Percentiles rank a stretch among this genome's conserved stretches.
Conservation (phyloP, 495 filamentous ascomycete species). For the Penicillium canariense region DNA sequence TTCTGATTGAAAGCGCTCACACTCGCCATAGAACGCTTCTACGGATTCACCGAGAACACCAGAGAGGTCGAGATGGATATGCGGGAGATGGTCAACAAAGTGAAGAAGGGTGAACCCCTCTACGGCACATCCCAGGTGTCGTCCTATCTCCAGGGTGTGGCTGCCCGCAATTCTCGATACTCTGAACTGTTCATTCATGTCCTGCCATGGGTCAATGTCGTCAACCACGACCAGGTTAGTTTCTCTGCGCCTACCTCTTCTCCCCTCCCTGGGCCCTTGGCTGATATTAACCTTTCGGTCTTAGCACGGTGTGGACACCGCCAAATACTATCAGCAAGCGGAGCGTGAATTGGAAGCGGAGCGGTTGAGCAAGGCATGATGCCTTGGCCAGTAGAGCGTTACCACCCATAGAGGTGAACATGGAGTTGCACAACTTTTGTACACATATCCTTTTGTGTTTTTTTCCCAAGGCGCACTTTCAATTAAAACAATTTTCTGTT, state of each 20-base stretch:
- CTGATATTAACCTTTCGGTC: slow-evolving; percentile 13
- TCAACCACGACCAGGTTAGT: slow-evolving; percentile 82
- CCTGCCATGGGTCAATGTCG: slow-evolving; percentile 95
- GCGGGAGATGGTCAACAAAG: slow-evolving; percentile 93
- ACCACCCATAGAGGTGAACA: not conserved
- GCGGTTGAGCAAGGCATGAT: slow-evolving; percentile 37
- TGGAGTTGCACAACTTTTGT: slow-evolving; percentile 27
- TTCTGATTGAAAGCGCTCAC: slow-evolving; percentile 16
- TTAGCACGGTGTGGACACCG: slow-evolving; percentile 93
- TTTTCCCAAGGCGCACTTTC: slow-evolving; percentile 26
- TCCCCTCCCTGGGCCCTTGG: not conserved
- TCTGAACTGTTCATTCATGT: slow-evolving; percentile 76
- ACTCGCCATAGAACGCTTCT: slow-evolving; percentile 65
- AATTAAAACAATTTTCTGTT: slow-evolving; percentile 24
- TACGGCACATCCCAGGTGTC: slow-evolving; percentile 78
- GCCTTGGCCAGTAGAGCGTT: not conserved
- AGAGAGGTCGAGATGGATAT: slow-evolving; percentile 95
- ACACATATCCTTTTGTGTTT: slow-evolving; percentile 30
- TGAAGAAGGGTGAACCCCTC: slow-evolving; percentile 86
- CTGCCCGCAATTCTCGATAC: slow-evolving; percentile 89
- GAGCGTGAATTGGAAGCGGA: slow-evolving; percentile 90
- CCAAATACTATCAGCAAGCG: slow-evolving; percentile 97
- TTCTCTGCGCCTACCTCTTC: not conserved
- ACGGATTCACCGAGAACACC: slow-evolving; percentile 87
- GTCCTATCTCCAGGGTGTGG: slow-evolving; percentile 89